phyloP scores from a whole-genome alignment of 768 basidiomycete genomes.

The Russula olivacea region DNA sequence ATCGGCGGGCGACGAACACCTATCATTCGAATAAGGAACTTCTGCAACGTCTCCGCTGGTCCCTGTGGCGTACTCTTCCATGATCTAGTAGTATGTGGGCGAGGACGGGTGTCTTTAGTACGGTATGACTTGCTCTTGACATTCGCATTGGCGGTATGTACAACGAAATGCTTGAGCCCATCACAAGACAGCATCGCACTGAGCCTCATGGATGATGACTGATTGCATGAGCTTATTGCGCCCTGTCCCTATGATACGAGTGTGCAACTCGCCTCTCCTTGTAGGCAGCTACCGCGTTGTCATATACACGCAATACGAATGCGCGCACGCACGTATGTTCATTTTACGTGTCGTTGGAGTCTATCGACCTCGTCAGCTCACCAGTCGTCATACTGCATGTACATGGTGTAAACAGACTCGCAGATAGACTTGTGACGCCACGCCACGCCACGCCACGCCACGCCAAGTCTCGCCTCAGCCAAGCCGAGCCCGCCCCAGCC shows the following conservation, averaged over 20 bases:
- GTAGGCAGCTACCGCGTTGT: neutral
- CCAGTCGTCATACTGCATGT: slow-evolving; percentile 5
- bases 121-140: neutral
- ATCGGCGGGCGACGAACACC: neutral
- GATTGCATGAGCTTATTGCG: slow-evolving; percentile 1
- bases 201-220: neutral
- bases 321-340: neutral
- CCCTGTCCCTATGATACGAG: neutral
- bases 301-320: neutral
- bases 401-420: neutral
- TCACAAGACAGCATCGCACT: neutral
- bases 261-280: neutral
- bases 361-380: neutral
- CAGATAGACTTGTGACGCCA: neutral
- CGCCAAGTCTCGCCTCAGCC: slow-evolving; percentile 9
- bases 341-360: slow-evolving; percentile 3
- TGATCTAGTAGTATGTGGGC: neutral
- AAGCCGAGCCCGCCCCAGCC: slow-evolving; percentile 12
- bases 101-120: too few species aligned
- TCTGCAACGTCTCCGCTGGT: neutral
- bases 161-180: neutral
- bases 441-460: slow-evolving; percentile 11
- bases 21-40: neutral
- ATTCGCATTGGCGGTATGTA: neutral
- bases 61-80: slow-evolving; percentile 3